Evolutionary conservation across 2,329 filamentous ascomycete species (phyloP), one percentile per base, ranked within the genome.

Genomic region (Colletotrichum orbiculare): DNA sequence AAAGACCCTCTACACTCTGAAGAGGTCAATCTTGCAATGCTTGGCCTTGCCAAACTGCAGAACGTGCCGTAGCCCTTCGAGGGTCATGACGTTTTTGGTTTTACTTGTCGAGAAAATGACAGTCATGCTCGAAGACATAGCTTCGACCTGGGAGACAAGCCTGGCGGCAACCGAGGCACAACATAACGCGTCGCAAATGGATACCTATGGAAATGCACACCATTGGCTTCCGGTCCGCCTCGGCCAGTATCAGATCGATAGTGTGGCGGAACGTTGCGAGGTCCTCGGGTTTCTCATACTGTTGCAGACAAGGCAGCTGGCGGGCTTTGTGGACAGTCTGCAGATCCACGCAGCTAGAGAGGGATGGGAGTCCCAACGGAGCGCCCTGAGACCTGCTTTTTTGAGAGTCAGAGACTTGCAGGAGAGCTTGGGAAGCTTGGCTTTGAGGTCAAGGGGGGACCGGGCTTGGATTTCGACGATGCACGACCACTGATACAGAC

Each of bases 41-140:
- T 17, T 42, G 17, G 17, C 55, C 10, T 7, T 58, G 47, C 13
- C 13, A 11, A 45, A 52, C 12, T 58, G 55, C 13, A 13, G 25
- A 4, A 43, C 37, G 17, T 58, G 55, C 25, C 55, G 55, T 13
- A 58, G 39, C 17, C 46, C 46, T 12, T 50, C 38, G 12, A 58
- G 55, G 34, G 55, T 58, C 13, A 58, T 58, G 55, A 58, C 46
- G 1, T 58, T 58, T 3, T 43, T 42, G 37, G 50, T 52, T 11
- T 41, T 58, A 8, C 37, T 58, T 13, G 37, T 42, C 8, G 55
- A 58, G 10, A 58, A 58, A 12, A 58, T 58, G 25, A 43, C 41
- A 11, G 55, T 13, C 5, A 58, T 58, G 15, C 13, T 58, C 33
- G 55, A 43, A 35, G 55, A 58, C 10, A 58, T 58, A 17, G 46